Evolutionary conservation across 768 basidiomycete species (phyloP).

Genomic region (Lentinula raphanica): DNA sequence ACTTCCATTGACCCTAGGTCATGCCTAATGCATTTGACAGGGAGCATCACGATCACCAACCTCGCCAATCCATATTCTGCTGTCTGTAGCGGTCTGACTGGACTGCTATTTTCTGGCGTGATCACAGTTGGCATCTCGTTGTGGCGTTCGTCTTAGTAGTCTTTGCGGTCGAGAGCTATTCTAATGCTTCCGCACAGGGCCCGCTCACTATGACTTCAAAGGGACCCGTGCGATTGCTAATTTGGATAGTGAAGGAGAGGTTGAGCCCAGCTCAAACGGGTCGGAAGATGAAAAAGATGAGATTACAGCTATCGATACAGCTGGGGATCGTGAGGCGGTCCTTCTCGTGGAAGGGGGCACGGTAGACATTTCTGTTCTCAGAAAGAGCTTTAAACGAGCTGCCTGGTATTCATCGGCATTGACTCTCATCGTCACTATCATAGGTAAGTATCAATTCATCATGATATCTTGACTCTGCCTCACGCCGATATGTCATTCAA

Average conservation of each 20-base stretch:
- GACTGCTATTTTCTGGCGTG: slow-evolving; percentile 32
- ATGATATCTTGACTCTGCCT: background rate
- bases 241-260: slow-evolving; percentile 16
- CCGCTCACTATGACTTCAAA: slow-evolving; percentile 33
- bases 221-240: slow-evolving; percentile 29
- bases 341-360: background rate
- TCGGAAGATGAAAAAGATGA: slow-evolving; percentile 16
- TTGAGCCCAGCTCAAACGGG: background rate
- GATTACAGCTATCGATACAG: background rate
- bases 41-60: slow-evolving; percentile 29
- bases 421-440: slow-evolving; percentile 28
- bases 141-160: slow-evolving; percentile 20
- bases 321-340: background rate
- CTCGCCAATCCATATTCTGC: slow-evolving; percentile 35
- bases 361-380: slow-evolving; percentile 16
- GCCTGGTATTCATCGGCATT: slow-evolving; percentile 26
- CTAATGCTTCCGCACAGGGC: slow-evolving; percentile 14
- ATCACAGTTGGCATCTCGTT: slow-evolving; percentile 30
- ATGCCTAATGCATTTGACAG: slow-evolving; percentile 16
- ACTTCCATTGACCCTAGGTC: too few species aligned
- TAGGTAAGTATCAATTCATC: slow-evolving; percentile 18
- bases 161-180: background rate
- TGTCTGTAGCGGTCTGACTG: slow-evolving; percentile 32
- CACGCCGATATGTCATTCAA: background rate
- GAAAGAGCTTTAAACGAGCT: slow-evolving; percentile 27